A percentile compares a stretch with the other conserved stretches of the same genome.
Conservation (phyloP, 2,329 filamentous ascomycete species). For the Aspergillus luchuensis region DNA sequence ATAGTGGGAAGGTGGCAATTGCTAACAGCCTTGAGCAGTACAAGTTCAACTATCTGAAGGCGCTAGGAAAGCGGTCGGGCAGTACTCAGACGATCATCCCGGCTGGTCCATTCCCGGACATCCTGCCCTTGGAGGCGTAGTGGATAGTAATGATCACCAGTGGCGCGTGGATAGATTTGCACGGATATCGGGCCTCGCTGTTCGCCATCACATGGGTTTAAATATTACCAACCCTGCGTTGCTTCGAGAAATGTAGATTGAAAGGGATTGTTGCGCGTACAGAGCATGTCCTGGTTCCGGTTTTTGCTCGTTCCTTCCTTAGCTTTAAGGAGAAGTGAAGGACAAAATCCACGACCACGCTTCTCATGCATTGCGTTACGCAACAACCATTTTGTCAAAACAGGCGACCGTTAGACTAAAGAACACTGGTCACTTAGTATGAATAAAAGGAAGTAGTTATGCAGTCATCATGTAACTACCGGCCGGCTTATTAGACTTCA, state of each 20-base stretch:
- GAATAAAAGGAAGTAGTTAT: background rate
- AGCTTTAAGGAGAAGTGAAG: background rate
- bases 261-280: background rate
- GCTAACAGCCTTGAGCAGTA: conserved; percentile 22
- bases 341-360: background rate
- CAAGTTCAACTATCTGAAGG: conserved; percentile 29
- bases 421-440: background rate
- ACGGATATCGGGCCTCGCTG: background rate
- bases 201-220: background rate
- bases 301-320: background rate
- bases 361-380: background rate
- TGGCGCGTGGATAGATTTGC: background rate
- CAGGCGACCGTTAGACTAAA: background rate
- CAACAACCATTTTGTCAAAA: background rate
- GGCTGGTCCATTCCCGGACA: conserved; percentile 31
- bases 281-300: background rate
- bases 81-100: conserved; percentile 27
- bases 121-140: conserved; percentile 22
- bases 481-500: background rate
- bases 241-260: background rate
- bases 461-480: background rate
- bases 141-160: background rate
- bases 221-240: background rate
- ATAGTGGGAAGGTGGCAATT: background rate
- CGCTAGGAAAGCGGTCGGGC: conserved; percentile 25